Evolutionary conservation across 2,329 filamentous ascomycete genomes (phyloP).

Genomic region (Talaromyces albobiverticillius): DNA sequence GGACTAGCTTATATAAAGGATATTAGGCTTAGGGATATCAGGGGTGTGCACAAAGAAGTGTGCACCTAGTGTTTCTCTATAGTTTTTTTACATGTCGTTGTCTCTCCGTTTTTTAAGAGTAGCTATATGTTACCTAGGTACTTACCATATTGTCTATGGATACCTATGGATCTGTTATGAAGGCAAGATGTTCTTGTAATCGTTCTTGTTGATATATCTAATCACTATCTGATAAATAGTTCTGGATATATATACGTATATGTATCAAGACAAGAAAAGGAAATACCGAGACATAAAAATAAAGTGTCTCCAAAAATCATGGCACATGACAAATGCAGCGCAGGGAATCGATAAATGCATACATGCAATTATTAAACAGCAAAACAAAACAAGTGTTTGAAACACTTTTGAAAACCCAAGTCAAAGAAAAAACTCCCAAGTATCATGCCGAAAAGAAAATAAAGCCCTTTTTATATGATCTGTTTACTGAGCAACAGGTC

Average conservation of each 20-base stretch:
- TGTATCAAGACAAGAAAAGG: neutral
- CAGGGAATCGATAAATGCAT: constrained; percentile 11
- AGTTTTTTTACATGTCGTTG: too few species aligned
- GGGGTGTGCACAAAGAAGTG: too few species aligned
- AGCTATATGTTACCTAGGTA: too few species aligned
- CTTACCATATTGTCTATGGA: too few species aligned
- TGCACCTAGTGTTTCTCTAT: too few species aligned
- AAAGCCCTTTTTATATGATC: neutral
- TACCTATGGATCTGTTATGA: too few species aligned
- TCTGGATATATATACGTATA: constrained; percentile 3
- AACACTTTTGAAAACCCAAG: constrained; percentile 1
- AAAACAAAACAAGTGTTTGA: neutral
- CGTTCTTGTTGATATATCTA: neutral
- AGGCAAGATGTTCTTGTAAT: too few species aligned
- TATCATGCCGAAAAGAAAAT: neutral
- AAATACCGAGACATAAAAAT: neutral
- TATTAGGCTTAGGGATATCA: too few species aligned
- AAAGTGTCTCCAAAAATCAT: neutral
- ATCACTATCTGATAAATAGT: neutral
- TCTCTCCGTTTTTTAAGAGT: too few species aligned
- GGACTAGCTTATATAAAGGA: too few species aligned
- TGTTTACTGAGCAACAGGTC: constrained; percentile 29
- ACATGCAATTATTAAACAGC: neutral
- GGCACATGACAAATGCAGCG: constrained; percentile 10
- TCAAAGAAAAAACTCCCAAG: neutral